Evolutionary conservation across 306 rosid genomes (phyloP), one percentile per base, ranked within the genome.

Genomic region (Delonix regia): DNA sequence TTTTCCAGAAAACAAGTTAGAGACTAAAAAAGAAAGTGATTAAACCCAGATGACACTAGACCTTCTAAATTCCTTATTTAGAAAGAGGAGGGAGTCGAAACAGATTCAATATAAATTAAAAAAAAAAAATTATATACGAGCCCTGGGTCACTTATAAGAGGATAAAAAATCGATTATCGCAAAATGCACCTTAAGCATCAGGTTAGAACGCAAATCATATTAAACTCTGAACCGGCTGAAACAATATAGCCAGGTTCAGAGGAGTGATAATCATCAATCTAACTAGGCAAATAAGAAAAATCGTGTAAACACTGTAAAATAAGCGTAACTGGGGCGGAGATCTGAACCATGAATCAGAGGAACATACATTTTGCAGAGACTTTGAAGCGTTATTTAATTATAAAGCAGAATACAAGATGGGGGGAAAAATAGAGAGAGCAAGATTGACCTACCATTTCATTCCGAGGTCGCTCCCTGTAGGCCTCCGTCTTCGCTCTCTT

Each of bases 391-490:
- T 49, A 21, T 42, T 18, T 3, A 61, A 38, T 34, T 25, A 13
- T 16, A 69, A 52, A 53, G 30, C 42, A 2, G 53, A 66, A 8
- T 5, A 24, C 71, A 49, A 36, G 38, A 30, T 21, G 36, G 53
- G 30, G 57, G 8, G 5, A 1, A 6, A 60, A 18, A 39, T 61
- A 3, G 24, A 2, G 6, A 65, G 70, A 51, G 28, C 8, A 69
- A 55, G 36, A 62, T 79, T 61, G 48, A 79, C 86, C 28, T 80
- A 91, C 97, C 93, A 89, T 84, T 77, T 86, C 97, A 91, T 89
- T 80, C 83, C 92, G 86, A 70, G 64, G 80, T 24, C 83, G 53
- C 70, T 79, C 82, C 56, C 78, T 77, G 52, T 49, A 84, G 62
- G 75, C 30, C 88, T 85, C 89, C 86, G 89, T 83, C 80, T 84